Conservation (phyloP, 768 basidiomycete genomes). For the Grammothele lineata region DNA sequence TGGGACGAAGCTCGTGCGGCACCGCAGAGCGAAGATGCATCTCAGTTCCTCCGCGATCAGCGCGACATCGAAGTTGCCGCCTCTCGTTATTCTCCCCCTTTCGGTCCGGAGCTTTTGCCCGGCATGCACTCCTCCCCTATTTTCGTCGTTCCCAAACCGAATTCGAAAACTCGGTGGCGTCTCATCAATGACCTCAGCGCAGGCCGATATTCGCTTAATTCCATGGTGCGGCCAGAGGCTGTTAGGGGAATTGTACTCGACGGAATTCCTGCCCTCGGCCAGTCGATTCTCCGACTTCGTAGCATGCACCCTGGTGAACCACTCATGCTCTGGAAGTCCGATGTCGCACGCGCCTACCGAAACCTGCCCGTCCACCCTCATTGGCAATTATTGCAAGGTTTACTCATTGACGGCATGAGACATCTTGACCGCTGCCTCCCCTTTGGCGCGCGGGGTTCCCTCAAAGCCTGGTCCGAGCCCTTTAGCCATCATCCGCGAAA, state of each 20-base stretch:
- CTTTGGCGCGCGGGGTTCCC: no score
- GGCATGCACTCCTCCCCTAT: slow-evolving; percentile 42
- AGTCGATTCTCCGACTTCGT: slow-evolving; percentile 1
- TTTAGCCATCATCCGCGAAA: no score
- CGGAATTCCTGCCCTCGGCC: slow-evolving; percentile 5
- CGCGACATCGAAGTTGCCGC: slow-evolving; percentile 13
- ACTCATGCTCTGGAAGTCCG: slow-evolving; percentile 20
- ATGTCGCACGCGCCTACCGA: slow-evolving; percentile 23
- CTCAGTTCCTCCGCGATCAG: slow-evolving; percentile 1
- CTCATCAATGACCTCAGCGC: slow-evolving; percentile 38
- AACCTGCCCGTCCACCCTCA: slow-evolving; percentile 22
- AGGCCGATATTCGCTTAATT: slow-evolving; percentile 32
- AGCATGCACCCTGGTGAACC: neutral
- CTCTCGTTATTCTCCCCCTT: slow-evolving; percentile 23
- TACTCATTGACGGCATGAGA: slow-evolving; percentile 23
- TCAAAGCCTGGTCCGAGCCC: no score
- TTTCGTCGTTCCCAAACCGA: slow-evolving; percentile 33
- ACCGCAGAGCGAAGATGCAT: neutral
- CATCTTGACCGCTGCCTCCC: slow-evolving; percentile 28
- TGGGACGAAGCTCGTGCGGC: slow-evolving; percentile 2
- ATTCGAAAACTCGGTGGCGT: slow-evolving; percentile 28
- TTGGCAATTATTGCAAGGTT: slow-evolving; percentile 32
- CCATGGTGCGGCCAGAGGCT: slow-evolving; percentile 7
- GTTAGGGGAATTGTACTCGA: slow-evolving; percentile 2
- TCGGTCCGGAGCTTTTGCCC: slow-evolving; percentile 33